A percentile compares a stretch with the other conserved stretches of the same genome.
phyloP scores from a whole-genome alignment of 495 filamentous ascomycete species.

The Lasiosphaeria ovina region DNA sequence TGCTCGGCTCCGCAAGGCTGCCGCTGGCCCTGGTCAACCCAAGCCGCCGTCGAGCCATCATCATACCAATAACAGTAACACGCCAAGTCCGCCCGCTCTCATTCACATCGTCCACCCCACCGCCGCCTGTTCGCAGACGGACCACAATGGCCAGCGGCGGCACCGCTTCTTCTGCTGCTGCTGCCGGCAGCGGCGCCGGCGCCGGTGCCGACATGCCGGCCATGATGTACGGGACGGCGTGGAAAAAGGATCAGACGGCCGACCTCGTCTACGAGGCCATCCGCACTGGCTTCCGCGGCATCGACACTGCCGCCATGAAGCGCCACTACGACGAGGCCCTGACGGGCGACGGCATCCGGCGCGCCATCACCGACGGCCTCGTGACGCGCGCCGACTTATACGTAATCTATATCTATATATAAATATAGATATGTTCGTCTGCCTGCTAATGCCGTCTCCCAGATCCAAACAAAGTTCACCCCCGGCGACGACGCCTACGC shows the following conservation, averaged over 20 bases:
- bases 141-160: background rate
- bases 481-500: slow-evolving; percentile 55
- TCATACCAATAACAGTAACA: background rate
- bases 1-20: background rate
- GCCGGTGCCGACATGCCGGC: slow-evolving; percentile 44
- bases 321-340: slow-evolving; percentile 73
- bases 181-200: background rate
- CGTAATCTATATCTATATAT: slow-evolving; percentile 47
- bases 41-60: background rate
- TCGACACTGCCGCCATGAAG: slow-evolving; percentile 80
- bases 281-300: slow-evolving; percentile 65
- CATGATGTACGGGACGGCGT: slow-evolving; percentile 82
- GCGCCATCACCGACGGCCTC: slow-evolving; percentile 55
- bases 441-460: background rate
- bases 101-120: too few relatives aligned
- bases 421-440: background rate
- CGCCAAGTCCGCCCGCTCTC: background rate
- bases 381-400: slow-evolving; percentile 60
- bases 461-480: slow-evolving; percentile 85
- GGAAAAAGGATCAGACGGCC: slow-evolving; percentile 72
- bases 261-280: slow-evolving; percentile 68
- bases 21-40: background rate
- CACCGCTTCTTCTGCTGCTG: background rate
- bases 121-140: background rate
- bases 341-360: slow-evolving; percentile 63